Evolutionary conservation across 768 basidiomycete genomes (phyloP).

Genomic region (Phylloporus scabripes): DNA sequence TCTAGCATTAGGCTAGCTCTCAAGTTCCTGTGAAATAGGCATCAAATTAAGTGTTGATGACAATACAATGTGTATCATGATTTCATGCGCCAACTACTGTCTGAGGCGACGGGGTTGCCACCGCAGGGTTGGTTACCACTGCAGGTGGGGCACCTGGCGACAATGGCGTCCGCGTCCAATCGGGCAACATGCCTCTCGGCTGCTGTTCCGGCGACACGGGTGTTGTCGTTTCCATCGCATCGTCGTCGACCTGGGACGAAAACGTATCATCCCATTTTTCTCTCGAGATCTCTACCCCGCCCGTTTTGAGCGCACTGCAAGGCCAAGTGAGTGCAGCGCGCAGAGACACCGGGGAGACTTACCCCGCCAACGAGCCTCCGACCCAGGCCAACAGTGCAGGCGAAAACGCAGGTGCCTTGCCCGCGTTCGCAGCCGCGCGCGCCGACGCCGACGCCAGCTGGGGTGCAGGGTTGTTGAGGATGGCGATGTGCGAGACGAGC

Average conservation of each 20-base stretch:
- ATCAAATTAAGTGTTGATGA: constrained; percentile 5
- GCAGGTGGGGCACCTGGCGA: constrained; percentile 61
- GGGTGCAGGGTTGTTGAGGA: constrained; percentile 80
- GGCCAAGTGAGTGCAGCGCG: background rate
- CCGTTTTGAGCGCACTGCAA: constrained; percentile 75
- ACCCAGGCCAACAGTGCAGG: constrained; percentile 85
- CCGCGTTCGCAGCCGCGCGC: constrained; percentile 57
- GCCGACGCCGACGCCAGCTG: constrained; percentile 41
- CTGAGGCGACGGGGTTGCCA: constrained; percentile 17
- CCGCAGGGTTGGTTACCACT: constrained; percentile 9
- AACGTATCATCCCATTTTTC: constrained; percentile 84
- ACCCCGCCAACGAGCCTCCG: constrained; percentile 91
- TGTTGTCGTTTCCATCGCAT: constrained; percentile 21
- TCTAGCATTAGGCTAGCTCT: constrained; percentile 6
- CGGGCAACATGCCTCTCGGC: constrained; percentile 54
- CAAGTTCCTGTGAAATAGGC: constrained; percentile 7
- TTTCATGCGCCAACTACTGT: constrained; percentile 33
- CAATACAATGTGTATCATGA: constrained; percentile 4
- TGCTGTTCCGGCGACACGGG: constrained; percentile 22
- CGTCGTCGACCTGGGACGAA: constrained; percentile 36
- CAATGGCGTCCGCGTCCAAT: constrained; percentile 72
- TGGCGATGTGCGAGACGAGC: constrained; percentile 66
- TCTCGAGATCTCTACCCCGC: constrained; percentile 72
- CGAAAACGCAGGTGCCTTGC: constrained; percentile 83
- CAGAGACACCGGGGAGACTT: constrained; percentile 24